phyloP scores from a whole-genome alignment of 345 rosid species.

The Acer saccharum region DNA sequence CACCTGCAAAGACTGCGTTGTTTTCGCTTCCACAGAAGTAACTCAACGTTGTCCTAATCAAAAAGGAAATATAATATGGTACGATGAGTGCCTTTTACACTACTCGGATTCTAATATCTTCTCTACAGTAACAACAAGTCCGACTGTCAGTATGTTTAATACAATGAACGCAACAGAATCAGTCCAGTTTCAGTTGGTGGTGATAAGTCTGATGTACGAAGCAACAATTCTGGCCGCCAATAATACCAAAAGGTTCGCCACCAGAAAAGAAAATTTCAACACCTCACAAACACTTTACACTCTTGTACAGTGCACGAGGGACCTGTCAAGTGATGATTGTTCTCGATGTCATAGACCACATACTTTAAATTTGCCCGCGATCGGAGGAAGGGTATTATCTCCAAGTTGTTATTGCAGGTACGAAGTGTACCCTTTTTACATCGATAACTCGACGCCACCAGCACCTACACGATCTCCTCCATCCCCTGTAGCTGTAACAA shows the following conservation, averaged over 20 bases:
- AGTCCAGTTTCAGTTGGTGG: not conserved
- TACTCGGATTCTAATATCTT: conserved; percentile 36
- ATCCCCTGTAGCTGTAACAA: not conserved
- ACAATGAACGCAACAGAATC: not conserved
- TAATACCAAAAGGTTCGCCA: conserved; percentile 13
- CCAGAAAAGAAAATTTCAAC: not conserved
- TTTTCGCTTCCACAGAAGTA: conserved; percentile 18
- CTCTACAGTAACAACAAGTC: not conserved
- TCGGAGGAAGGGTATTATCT: conserved; percentile 24
- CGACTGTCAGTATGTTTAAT: fast-evolving
- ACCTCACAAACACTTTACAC: not conserved
- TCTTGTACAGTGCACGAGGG: conserved; percentile 33
- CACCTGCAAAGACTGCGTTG: conserved; percentile 40
- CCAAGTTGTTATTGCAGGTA: conserved; percentile 41
- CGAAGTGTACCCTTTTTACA: conserved; percentile 31
- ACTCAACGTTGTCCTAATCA: conserved; percentile 28
- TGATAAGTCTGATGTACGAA: not conserved
- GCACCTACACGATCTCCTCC: not conserved
- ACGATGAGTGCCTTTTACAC: conserved; percentile 42
- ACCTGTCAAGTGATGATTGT: conserved; percentile 18
- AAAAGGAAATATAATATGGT: conserved; percentile 38
- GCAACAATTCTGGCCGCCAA: not conserved
- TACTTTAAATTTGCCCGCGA: not conserved
- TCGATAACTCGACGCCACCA: not conserved
- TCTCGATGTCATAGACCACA: conserved; percentile 22